Evolutionary conservation across 2,329 filamentous ascomycete genomes (phyloP), one percentile per base, ranked within the genome.

Genomic region (Trichoderma koningiopsis): DNA sequence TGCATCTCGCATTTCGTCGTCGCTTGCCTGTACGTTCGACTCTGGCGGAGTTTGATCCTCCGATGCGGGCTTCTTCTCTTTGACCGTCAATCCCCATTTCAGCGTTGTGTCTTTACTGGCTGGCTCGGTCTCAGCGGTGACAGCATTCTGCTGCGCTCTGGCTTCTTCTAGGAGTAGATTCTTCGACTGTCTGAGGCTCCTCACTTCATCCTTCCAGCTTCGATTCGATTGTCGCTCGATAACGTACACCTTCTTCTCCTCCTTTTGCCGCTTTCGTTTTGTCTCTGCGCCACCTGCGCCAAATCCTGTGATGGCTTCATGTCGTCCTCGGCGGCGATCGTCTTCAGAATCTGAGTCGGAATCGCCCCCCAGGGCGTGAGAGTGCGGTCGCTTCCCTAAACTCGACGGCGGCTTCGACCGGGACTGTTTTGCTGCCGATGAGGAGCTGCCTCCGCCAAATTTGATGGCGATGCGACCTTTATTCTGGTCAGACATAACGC

Each of bases 141-240:
- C 68, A 6, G 71, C 74, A 58, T 76, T 82, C 74, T 81, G 82
- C 72, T 81, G 81, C 71, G 81, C 78, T 71, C 82, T 83, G 71
- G 85, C 83, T 52, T 86, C 86, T 71, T 86, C 87, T 7, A 87
- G 88, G n/a, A 90, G 80, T 16, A 86, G 77, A 76, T 87, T 89
- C 77, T 83, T 88, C 72, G 85, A 81, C 69, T 81, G 80, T 47
- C 77, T 76, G 71, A 80, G 79, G 71, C 83, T 84, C 71, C 82
- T 82, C 71, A 81, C 79, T 69, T 89, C 86, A 69, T 84, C 82
- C 74, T 85, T 83, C 89, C 88, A 91, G 79, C 91, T 87, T 65
- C 85, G 83, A 78, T 91, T 92, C 72, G 81, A 79, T 74, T 86
- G 82, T 49, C 80, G 80, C 35, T 83, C 81, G 72, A 93, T 92